Base-by-base conservation (phyloP, 202 grass and related monocot genomes). In the Miscanthus sacchariflorus region DNA sequence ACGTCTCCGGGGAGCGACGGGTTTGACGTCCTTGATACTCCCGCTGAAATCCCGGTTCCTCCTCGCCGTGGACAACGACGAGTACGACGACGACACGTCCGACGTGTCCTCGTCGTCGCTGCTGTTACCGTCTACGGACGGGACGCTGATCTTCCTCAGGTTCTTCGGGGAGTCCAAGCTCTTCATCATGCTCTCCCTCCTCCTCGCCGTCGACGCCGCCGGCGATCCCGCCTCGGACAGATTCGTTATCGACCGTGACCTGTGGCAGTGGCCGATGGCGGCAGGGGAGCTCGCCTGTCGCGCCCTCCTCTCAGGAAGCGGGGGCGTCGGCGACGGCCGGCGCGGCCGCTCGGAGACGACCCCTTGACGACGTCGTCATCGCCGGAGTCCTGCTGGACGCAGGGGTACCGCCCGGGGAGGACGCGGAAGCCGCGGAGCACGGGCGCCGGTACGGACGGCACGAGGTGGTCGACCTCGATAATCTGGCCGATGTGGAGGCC, bases 401-500 rank as follows among this genome's bases (percentile, higher is more conserved):
- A 96, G 38, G 86, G 89, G 77, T 92, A 88, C 18, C 83, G 68
- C 0, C 89, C 91, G 0, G 89, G 89, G 21, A 99, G 86, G 52
- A 99, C 76, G 21, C 84, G 92, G 87, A 99, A 93, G 13, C 78
- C 68, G 24, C 91, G 86, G 74, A 99, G 94, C 72, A 93, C 82
- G 13, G 94, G 91, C 33, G 84, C 86, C 12, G 96, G 94, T 64
- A 91, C 74, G 23, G 91, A 87, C 11, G 92, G 91, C 25, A 84
- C 72, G 89, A 96, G 91, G 81, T 79, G 80, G 23, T 90, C 88
- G 59, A 93, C 83, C 84, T 95, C 89, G 81, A 99, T 84, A 87
- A 99, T 81, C 87, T 96, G 92, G 19, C 96, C 94, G 56, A 93
- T 91, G 80, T 93, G 96, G 88, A 99, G 96, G 78, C 94, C 89